phyloP scores from a whole-genome alignment of 495 filamentous ascomycete genomes.

The Apiosordaria backusii region DNA sequence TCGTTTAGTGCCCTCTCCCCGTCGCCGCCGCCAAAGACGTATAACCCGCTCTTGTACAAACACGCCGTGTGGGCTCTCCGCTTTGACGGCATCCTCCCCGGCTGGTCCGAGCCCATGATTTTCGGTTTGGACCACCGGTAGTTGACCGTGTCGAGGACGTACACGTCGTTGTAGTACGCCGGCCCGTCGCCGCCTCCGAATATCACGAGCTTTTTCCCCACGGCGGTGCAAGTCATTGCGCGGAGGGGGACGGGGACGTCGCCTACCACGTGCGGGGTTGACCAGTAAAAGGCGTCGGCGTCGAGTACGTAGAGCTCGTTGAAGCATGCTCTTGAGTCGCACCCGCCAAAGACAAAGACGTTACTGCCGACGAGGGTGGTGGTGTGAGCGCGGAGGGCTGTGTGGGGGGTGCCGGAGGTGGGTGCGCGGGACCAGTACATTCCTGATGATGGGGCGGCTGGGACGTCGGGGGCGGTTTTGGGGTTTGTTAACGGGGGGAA shows the following conservation, averaged over 20 bases:
- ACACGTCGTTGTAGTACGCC: constrained; percentile 66
- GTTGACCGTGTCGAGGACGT: constrained; percentile 63
- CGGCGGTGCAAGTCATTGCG: constrained; percentile 64
- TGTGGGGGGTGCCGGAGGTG: constrained; percentile 53
- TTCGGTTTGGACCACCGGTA: constrained; percentile 56
- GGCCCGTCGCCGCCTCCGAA: constrained; percentile 65
- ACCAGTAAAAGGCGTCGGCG: constrained; percentile 63
- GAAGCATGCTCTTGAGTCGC: constrained; percentile 60
- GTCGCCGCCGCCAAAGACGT: constrained; percentile 64
- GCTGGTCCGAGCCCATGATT: constrained; percentile 38
- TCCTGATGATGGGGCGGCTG: constrained; percentile 58
- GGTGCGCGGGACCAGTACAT: constrained; percentile 67
- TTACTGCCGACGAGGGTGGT: constrained; percentile 58
- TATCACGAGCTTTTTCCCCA: constrained; percentile 62
- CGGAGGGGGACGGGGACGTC: constrained; percentile 59
- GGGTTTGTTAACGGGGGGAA: constrained; percentile 58
- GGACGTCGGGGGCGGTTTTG: constrained; percentile 54
- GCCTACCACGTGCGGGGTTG: constrained; percentile 54
- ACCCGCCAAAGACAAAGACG: constrained; percentile 64
- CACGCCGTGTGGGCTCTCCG: constrained; percentile 63
- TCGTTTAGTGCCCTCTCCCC: constrained; percentile 63
- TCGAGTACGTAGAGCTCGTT: constrained; percentile 64
- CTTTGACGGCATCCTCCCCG: constrained; percentile 48
- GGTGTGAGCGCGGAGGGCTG: constrained; percentile 59
- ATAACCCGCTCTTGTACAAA: constrained; percentile 63